A percentile compares a stretch with the other conserved stretches of the same genome.
These are phyloP conservation scores for Bryum argenteum DNA, from an alignment of 225 moss, liverwort and hornwort species.

Conservation along the genomic window DNA sequence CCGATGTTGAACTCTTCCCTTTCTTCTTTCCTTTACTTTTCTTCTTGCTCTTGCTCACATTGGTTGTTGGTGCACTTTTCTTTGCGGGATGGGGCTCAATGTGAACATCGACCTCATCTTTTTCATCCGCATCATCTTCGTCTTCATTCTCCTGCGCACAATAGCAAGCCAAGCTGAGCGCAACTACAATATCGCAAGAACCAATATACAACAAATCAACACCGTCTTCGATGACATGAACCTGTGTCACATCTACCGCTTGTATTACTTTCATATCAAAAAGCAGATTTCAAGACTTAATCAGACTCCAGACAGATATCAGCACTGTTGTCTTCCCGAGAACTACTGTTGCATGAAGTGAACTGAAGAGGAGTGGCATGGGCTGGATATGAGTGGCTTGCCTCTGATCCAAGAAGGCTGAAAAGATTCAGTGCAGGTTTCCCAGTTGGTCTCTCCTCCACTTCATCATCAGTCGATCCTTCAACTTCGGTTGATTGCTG, in stretches of 20 bases:
- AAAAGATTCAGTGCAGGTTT: conserved; percentile 68
- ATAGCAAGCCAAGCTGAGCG: conserved; percentile 2
- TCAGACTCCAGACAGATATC: no score
- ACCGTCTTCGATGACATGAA: no score
- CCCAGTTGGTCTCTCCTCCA: conserved; percentile 47
- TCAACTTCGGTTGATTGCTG: conserved; percentile 26
- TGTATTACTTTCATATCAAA: no score
- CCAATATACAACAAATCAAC: no score
- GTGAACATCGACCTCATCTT: conserved; percentile 35
- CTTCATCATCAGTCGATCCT: conserved; percentile 47
- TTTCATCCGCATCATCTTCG: conserved; percentile 35
- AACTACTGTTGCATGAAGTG: not conserved
- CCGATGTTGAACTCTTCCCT: conserved; percentile 46
- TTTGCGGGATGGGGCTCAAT: conserved; percentile 10
- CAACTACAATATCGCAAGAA: not conserved
- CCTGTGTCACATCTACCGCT: no score
- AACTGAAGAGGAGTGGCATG: conserved; percentile 5
- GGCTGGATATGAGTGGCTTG: conserved; percentile 25
- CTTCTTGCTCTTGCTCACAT: conserved; percentile 56
- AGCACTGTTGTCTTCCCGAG: no score
- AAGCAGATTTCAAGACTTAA: no score
- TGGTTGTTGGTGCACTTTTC: conserved; percentile 32
- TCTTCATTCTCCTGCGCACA: conserved; percentile 45
- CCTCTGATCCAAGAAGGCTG: conserved; percentile 65
- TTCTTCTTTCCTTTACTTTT: conserved; percentile 78